These are phyloP conservation scores for Protomyces inundatus DNA, from an alignment of 1,139 yeast genomes.

Conservation along the genomic window DNA sequence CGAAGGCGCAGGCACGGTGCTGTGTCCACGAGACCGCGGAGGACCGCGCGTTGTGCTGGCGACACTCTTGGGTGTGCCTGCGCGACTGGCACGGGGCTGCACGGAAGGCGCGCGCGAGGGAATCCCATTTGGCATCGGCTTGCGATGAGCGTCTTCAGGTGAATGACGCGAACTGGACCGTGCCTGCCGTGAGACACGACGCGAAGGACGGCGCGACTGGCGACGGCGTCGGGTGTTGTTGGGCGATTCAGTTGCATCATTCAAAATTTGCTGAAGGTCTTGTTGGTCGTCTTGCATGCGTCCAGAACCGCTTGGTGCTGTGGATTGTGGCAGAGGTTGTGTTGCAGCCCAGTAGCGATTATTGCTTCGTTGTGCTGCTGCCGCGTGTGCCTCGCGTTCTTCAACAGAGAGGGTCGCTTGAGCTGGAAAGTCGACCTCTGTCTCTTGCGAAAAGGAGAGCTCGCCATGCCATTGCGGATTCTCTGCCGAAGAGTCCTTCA, in stretches of 20 bases:
- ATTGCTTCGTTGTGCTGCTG: not conserved
- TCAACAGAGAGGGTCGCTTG: not conserved
- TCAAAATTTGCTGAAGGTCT: not conserved
- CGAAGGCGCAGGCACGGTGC: not conserved
- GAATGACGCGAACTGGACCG: not conserved
- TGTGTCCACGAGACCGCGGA: slow-evolving; percentile 1
- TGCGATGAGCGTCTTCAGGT: not conserved
- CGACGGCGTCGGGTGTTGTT: too few species aligned
- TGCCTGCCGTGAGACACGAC: not conserved
- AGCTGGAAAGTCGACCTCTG: not conserved
- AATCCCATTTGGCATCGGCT: not conserved
- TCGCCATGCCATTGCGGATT: slow-evolving; percentile 11
- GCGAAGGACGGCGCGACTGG: too few species aligned
- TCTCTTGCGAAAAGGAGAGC: slow-evolving; percentile 1
- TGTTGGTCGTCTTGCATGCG: slow-evolving; percentile 1
- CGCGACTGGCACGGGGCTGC: not conserved
- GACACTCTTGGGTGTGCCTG: not conserved
- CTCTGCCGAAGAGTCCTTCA: not conserved
- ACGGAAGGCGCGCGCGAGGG: not conserved
- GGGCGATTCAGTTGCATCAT: too few species aligned
- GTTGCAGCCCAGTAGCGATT: slow-evolving; percentile 5
- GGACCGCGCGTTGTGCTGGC: not conserved
- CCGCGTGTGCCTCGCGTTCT: not conserved
- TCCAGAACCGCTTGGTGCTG: not conserved
- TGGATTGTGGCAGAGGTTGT: not conserved